Evolutionary conservation across 228 moss, liverwort and hornwort species (phyloP), one percentile per base, ranked within the genome.

Genomic region (Sphagnum fallax): DNA sequence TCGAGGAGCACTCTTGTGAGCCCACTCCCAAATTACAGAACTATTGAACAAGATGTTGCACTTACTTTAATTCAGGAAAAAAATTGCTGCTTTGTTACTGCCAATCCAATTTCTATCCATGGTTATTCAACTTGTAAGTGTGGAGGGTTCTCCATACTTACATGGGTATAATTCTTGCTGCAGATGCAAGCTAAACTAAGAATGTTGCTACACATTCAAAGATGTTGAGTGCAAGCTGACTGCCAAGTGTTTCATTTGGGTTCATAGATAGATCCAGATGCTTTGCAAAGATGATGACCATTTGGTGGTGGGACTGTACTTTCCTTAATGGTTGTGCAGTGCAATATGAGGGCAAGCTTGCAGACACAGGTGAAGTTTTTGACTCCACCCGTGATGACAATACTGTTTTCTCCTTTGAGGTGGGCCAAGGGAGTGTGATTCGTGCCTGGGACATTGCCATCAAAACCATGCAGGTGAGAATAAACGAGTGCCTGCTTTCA

Each of bases 401-500:
- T 73, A 93, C 93, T 57, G 82, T 91, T 6, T 93, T 93, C 78
- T 81, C 80, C 70, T 93, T 93, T 72, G 93, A 93, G 80, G 76
- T 91, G 53, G 93, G 93, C 52, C 85, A 83, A 64, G 93, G 77
- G 71, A 84, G 69, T 68, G 93, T 93, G 10, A 93, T 93, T 67
- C 83, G 93, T 47, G 93, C 93, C 5, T 93, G 93, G 93, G 93
- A 93, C 67, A 93, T 93, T 50, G 93, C 89, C 57, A 81, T 93
- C 77, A 93, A 89, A 80, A 93, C 91, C 49, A 93, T 93, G 93
- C 91, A 91, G 80, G 88, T 81, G 16, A 52, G 52, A 50, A 5
- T 32, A 32, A 15, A 0, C 6, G 10, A 48, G 59, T 11, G 11
- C 11, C 15, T 60, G 59, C 11, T 60, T 60, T 60, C 59, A 60